Base-by-base conservation (phyloP, 805 yeast species). In the Teunomyces cretensis region DNA sequence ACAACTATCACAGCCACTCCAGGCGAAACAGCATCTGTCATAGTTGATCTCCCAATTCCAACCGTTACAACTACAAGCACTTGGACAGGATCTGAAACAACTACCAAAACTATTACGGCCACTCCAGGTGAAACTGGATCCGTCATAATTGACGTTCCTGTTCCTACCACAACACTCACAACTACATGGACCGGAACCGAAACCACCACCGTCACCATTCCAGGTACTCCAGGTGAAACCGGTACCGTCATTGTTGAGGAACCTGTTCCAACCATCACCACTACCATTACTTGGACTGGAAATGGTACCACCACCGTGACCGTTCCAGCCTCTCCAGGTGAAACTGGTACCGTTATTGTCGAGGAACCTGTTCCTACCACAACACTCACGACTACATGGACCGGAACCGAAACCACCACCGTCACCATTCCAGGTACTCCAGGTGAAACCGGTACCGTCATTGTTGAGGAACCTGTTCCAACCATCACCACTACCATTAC, bases 381-480 rank as follows among this genome's bases (percentile, higher is more conserved):
- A 4, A 53, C 53, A 12, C 43, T 46, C 27, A 51, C 53, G 9
- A 19, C 11, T 6, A 36, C 39, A 9, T 36, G 39, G 39, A 49
- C 58, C 3, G 56, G 57, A 9, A 9, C 43, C n/a, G 44, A 38
- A 9, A 41, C 48, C 17, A 32, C 46, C 6, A 45, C 48, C 9
- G 27, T 39, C 15, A 48, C 56, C 4, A 30, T 38, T 11, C 14
- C 53, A 9, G 51, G 47, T 5, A 14, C 46, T n/a, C 38, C 42
- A 7, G 50, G 51, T 30, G 46, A 24, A 2, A 45, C 45, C 12
- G 49, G 24, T n/a, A 43, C 53, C 12, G 49, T 47, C 11, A 33
- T 51, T n/a, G 42, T 54, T 7, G 53, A 53, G 2, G 55, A 51
- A 5, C 58, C 56, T 4, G 38, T 43, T 24, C 52, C 53, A 24